Evolutionary conservation across 257 asterid species (phyloP), one percentile per base, ranked within the genome.

Genomic region (Marsdenia floribunda): DNA sequence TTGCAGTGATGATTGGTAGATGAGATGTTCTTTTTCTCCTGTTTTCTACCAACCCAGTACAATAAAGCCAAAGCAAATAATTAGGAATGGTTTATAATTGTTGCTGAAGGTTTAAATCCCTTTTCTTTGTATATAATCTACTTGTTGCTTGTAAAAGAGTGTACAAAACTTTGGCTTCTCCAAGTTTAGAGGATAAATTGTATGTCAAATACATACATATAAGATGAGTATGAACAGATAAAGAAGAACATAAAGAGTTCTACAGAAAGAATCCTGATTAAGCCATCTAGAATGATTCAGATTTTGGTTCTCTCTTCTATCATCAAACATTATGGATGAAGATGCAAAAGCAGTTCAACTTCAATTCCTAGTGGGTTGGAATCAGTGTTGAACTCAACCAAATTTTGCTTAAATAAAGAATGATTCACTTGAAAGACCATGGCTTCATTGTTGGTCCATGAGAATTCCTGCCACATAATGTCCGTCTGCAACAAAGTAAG

Each of bases 361-460:
- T 29, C 73, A 19, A 52, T 15, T 26, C 5, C 60, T 71, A 35
- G 13, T 21, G 14, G 10, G 24, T 65, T 18, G 12, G 35, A 54
- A 44, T 21, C 49, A 15, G 52, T 21, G 37, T 55, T 60, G 21
- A 8, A 71, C 37, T 24, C 74, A 3, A 52, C 60, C 12, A 6
- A 38, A 5, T 35, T 50, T 40, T 21, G 58, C 22, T 53, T 6
- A 0, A 54, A 68, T 6, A 0, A 54, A 68, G n/a, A 55, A 52
- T 60, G 15, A 12, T 42, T 81, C 79, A 89, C 83, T 85, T 89
- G 79, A 79, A 84, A n/a, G 97, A 77, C 97, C 97, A 94, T 22
- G 86, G 78, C 85, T 94, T 94, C 79, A 92, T 92, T 18, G 97
- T 86, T 21, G 96, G 90, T 80, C 92, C 97, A 53, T 90, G 95